These are phyloP conservation scores for Henckelia pumila DNA, from an alignment of 257 asterid genomes.

Conservation along the genomic window DNA sequence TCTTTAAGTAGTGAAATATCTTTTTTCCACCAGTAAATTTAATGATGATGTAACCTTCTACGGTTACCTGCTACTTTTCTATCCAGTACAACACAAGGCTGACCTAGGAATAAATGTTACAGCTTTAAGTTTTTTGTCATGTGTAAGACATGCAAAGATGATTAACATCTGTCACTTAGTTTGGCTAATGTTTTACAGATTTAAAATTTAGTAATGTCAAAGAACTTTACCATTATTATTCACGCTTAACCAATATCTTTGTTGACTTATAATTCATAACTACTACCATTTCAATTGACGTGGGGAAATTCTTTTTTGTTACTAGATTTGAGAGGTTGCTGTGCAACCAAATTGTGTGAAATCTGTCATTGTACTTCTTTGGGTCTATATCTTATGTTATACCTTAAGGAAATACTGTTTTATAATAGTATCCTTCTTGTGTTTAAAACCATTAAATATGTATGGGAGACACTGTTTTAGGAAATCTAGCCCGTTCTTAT, in stretches of 20 bases:
- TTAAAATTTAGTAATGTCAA: constrained; percentile 3
- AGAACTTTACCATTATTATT: background rate
- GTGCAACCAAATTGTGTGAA: constrained; percentile 6
- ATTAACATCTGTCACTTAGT: constrained; percentile 8
- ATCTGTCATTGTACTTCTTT: constrained; percentile 6
- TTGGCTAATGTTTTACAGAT: constrained; percentile 8
- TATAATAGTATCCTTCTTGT: constrained; percentile 4
- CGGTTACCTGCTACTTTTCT: constrained; percentile 20
- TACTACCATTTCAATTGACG: background rate
- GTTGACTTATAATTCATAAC: constrained; percentile 20
- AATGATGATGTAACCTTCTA: constrained; percentile 4
- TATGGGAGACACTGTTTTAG: background rate
- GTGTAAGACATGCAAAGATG: constrained; percentile 9
- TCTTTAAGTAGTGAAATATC: background rate
- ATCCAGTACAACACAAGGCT: constrained; percentile 1
- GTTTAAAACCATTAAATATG: constrained; percentile 15
- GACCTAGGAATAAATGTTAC: background rate
- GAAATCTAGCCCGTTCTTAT: constrained; percentile 17
- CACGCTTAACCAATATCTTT: constrained; percentile 12
- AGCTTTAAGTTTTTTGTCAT: background rate
- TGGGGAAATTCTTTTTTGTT: constrained; percentile 5
- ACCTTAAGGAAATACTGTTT: background rate
- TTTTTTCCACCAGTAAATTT: background rate
- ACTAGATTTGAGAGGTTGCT: background rate
- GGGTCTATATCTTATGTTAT: constrained; percentile 4